phyloP scores from a whole-genome alignment of 2,329 filamentous ascomycete species.

The Ceratocystis lukuohia region DNA sequence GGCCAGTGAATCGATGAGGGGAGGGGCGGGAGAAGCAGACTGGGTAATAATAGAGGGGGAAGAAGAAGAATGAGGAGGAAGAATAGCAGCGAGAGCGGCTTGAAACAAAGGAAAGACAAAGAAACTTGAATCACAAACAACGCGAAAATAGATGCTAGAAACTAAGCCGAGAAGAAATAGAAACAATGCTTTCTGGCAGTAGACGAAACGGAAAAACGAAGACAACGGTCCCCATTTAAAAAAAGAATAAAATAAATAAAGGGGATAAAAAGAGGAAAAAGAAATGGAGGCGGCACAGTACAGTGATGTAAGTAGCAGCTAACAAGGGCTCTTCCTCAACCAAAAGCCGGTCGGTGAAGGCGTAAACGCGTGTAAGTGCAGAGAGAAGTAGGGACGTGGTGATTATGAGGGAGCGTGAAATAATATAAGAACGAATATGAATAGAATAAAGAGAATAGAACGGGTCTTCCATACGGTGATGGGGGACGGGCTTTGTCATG shows the following conservation, averaged over 20 bases:
- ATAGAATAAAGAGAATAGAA: background rate
- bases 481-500: background rate
- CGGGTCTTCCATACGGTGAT: too few species aligned
- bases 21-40: background rate
- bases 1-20: background rate
- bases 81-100: background rate
- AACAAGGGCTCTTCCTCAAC: background rate
- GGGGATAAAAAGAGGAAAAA: slow-evolving; percentile 22
- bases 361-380: slow-evolving; percentile 13
- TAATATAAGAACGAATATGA: background rate
- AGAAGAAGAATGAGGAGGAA: background rate
- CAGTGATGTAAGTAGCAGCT: background rate
- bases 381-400: background rate
- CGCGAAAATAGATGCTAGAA: background rate
- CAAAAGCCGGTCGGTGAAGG: background rate
- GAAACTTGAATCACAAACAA: slow-evolving; percentile 6
- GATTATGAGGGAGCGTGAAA: background rate
- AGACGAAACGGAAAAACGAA: background rate
- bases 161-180: background rate
- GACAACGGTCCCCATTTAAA: background rate
- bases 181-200: background rate
- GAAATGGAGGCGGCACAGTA: slow-evolving; percentile 19
- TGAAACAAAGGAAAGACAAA: slow-evolving; percentile 1
- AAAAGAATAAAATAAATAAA: slow-evolving; percentile 7
- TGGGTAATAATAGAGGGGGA: background rate